phyloP scores from a whole-genome alignment of 2,329 filamentous ascomycete genomes.

The Echinosphaeria canescens region DNA sequence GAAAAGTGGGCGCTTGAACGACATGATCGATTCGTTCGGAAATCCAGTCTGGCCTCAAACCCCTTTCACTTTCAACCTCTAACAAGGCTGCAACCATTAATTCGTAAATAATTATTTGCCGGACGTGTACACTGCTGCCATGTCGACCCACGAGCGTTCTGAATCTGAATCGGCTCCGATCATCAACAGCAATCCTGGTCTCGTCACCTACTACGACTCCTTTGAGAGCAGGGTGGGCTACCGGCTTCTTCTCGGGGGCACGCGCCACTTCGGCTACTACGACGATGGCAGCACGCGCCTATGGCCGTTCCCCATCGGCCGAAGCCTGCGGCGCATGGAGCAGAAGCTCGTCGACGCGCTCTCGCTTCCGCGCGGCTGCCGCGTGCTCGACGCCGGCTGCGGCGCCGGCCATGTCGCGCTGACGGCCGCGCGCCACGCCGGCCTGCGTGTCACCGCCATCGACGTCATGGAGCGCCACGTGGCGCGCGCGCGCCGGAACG shows the following conservation, averaged over 20 bases:
- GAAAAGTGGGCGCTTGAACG: too few relatives aligned
- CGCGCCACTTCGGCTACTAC: constrained; percentile 26
- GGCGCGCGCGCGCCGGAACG: constrained; percentile 16
- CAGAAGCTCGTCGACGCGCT: constrained; percentile 18
- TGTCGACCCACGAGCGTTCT: too few relatives aligned
- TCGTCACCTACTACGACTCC: constrained; percentile 21
- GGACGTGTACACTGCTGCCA: too few relatives aligned
- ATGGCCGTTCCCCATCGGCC: constrained; percentile 24
- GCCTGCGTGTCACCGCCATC: constrained; percentile 19
- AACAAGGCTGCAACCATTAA: too few relatives aligned
- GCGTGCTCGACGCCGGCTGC: constrained; percentile 28
- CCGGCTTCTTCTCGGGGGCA: constrained; percentile 18
- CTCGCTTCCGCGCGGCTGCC: constrained; percentile 13
- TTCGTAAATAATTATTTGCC: too few relatives aligned
- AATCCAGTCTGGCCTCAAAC: too few relatives aligned
- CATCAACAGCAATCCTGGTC: constrained; percentile 15
- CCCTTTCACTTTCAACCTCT: too few relatives aligned
- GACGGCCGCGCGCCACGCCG: constrained; percentile 17
- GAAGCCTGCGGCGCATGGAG: constrained; percentile 23
- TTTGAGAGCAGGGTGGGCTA: constrained; percentile 22
- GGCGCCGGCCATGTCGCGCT: constrained; percentile 26
- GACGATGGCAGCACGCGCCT: constrained; percentile 16
- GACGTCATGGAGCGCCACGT: constrained; percentile 26
- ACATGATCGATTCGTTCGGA: too few relatives aligned
- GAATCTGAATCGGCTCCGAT: constrained; percentile 9